Base-by-base conservation (phyloP, 2,329 filamentous ascomycete genomes). In the Acrodontium crateriforme region DNA sequence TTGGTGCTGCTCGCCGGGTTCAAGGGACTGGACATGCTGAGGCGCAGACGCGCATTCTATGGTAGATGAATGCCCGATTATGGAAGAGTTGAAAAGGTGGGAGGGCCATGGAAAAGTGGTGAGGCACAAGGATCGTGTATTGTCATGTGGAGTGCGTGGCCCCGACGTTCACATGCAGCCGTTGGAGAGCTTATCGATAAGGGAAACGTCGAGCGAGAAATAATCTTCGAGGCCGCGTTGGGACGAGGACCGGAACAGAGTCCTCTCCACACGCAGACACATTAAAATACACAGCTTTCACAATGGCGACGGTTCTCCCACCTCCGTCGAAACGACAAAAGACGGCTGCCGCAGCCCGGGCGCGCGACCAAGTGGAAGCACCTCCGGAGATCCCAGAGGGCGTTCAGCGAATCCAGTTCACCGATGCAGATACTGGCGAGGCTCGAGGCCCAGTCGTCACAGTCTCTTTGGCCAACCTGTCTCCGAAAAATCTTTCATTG, bases 321-420 rank as follows among this genome's bases (percentile, higher is more conserved):
- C 83, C 81, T 25, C 81, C 82, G 4, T 85, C 77, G 28, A 95
- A 94, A 58, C 73, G 84, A 37, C 84, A 93, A 51, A 79, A 76
- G 55, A 72, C 78, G 27, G 81, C 81, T 42, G 68, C 69, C 13
- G 65, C 78, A 21, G 80, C 82, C 42, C 73, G 72, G 46, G 70
- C 78, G 6, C 67, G 74, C 39, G 61, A 72, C 25, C 83, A 92
- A 49, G 77, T 89, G 49, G 75, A 85, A 59, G 68, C 87, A 61
- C 69, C 22, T 62, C 74, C 27, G 24, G 54, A 54, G 13, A 68
- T 78, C 27, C 69, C 78, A 1, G 70, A 73, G 18, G 84, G 83
- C 40, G 83, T 74, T 35, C 47, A 52, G 31, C 45, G 48, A 54
- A 75, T 91, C 25, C 80, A 87, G 41, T 94, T 95, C 56, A 68